A percentile compares a stretch with the other conserved stretches of the same genome.
These are phyloP conservation scores for Colletotrichum spinosum DNA, from an alignment of 2,329 filamentous ascomycete species.

Conservation along the genomic window DNA sequence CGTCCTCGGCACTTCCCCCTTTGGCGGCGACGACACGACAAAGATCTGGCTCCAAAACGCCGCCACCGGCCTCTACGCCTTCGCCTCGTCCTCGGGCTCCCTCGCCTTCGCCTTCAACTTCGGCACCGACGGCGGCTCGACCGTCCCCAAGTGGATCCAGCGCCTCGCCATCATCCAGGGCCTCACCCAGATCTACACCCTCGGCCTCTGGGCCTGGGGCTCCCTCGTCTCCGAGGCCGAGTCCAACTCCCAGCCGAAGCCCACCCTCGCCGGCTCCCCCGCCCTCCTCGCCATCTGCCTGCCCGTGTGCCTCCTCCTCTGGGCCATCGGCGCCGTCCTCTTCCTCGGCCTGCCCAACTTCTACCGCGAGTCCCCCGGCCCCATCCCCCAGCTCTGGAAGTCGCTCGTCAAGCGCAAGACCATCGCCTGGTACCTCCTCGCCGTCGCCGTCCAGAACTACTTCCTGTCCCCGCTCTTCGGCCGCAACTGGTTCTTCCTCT, in stretches of 20 bases:
- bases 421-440: conserved; percentile 74
- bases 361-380: conserved; percentile 73
- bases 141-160: conserved; percentile 74
- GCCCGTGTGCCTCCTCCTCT: conserved; percentile 68
- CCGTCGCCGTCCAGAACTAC: conserved; percentile 75
- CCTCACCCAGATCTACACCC: conserved; percentile 74
- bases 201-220: conserved; percentile 77
- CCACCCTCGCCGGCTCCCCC: conserved; percentile 46
- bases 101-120: conserved; percentile 77
- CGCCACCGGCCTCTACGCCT: conserved; percentile 71
- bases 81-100: conserved; percentile 71
- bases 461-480: conserved; percentile 75
- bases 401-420: conserved; percentile 72
- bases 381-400: conserved; percentile 73
- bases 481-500: conserved; percentile 75
- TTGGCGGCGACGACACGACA: conserved; percentile 50
- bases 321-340: conserved; percentile 66
- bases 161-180: conserved; percentile 75
- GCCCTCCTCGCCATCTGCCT: conserved; percentile 60
- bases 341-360: conserved; percentile 73
- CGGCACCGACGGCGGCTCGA: conserved; percentile 71
- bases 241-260: conserved; percentile 31
- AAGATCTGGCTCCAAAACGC: conserved; percentile 67
- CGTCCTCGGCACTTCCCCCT: conserved; percentile 70
- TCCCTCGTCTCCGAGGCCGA: conserved; percentile 33